Evolutionary conservation across 2,329 filamentous ascomycete species (phyloP).

Genomic region (Setomelanomma holmii): DNA sequence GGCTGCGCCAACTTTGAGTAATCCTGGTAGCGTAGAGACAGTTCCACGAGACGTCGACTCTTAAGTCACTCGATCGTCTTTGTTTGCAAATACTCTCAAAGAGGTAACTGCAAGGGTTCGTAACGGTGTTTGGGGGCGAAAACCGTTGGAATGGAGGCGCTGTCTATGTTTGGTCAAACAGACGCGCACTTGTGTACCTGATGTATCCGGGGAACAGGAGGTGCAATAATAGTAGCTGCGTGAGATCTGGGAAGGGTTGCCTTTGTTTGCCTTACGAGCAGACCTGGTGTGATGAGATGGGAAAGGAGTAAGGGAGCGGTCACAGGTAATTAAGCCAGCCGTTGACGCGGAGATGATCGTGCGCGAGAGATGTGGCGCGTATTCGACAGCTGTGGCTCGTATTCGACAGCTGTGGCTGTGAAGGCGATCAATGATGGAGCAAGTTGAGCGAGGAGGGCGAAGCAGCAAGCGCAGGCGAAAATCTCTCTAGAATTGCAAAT

Average conservation of each 20-base stretch:
- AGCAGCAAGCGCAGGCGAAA: constrained; percentile 13
- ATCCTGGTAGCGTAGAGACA: constrained; percentile 1
- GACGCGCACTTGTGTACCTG: constrained; percentile 14
- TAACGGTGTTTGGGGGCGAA: constrained; percentile 14
- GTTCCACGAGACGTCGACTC: neutral
- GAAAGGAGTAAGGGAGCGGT: constrained; percentile 13
- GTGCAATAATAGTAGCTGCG: constrained; percentile 6
- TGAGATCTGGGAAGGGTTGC: constrained; percentile 5
- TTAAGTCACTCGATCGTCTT: constrained; percentile 3
- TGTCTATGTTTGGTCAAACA: constrained; percentile 16
- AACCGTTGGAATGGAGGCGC: constrained; percentile 11
- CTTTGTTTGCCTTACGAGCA: constrained; percentile 5
- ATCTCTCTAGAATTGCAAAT: constrained; percentile 14
- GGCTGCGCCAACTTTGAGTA: constrained; percentile 18
- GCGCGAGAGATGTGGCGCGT: neutral
- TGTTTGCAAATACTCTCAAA: constrained; percentile 1
- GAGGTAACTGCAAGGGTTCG: constrained; percentile 5
- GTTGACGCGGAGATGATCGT: neutral
- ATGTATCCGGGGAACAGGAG: constrained; percentile 5
- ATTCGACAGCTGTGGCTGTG: neutral
- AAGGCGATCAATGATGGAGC: no score
- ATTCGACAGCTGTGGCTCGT: neutral
- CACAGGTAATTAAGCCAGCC: constrained; percentile 20
- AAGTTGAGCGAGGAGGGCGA: no score
- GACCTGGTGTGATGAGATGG: constrained; percentile 7